Evolutionary conservation across 768 basidiomycete species (phyloP).

Genomic region (Cantharellus anzutake): DNA sequence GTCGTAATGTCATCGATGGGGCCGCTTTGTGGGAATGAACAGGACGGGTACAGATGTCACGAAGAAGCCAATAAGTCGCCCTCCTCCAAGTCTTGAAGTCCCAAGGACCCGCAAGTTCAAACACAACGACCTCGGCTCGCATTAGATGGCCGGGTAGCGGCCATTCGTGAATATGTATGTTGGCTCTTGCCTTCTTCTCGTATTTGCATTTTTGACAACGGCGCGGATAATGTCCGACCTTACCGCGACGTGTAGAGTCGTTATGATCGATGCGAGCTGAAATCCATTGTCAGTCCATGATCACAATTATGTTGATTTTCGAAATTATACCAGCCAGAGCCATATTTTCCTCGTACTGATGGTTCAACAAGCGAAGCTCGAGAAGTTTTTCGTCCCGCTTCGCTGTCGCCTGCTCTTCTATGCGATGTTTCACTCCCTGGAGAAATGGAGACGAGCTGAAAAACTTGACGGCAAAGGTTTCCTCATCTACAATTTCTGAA

Average conservation of each 20-base stretch:
- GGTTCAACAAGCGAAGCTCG: background rate
- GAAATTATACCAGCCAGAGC: background rate
- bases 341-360: background rate
- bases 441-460: slow-evolving; percentile 12
- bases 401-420: background rate
- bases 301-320: background rate
- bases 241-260: background rate
- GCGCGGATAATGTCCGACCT: background rate
- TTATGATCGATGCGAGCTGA: background rate
- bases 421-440: background rate
- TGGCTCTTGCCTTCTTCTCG: slow-evolving; percentile 3
- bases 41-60: slow-evolving; percentile 2
- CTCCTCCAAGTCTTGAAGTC: background rate
- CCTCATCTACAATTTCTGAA: background rate
- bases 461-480: slow-evolving; percentile 15
- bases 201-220: slow-evolving; percentile 15
- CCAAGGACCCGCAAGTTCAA: slow-evolving; percentile 1
- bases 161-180: slow-evolving; percentile 26
- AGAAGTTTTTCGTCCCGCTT: background rate
- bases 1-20: background rate
- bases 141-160: slow-evolving; percentile 20
- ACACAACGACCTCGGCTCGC: slow-evolving; percentile 10
- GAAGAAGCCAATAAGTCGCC: slow-evolving; percentile 1
- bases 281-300: background rate
- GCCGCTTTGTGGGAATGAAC: background rate